phyloP scores from a whole-genome alignment of 2,329 filamentous ascomycete genomes.

The Colletotrichum phormii region DNA sequence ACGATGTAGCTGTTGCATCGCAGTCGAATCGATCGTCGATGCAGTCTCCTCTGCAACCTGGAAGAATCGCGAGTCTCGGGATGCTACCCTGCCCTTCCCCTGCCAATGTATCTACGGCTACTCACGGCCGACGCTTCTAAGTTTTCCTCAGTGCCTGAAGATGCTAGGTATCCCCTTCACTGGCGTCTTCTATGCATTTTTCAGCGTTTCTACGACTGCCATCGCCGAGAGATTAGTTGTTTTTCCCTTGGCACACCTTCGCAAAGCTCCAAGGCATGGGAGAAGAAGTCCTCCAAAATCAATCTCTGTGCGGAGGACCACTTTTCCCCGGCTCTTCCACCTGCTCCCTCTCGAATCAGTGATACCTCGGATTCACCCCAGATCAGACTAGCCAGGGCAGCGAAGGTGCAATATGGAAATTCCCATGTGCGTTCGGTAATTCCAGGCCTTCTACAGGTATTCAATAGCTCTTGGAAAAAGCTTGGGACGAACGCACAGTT shows the following conservation, averaged over 20 bases:
- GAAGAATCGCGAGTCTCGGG: not conserved
- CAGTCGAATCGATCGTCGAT: not conserved
- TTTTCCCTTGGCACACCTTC: not conserved
- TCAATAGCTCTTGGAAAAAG: not conserved
- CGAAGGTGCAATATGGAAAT: conserved; percentile 2
- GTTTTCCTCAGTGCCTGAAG: not conserved
- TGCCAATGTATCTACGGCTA: conserved; percentile 3
- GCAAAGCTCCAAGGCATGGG: not conserved
- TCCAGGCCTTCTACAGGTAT: not conserved
- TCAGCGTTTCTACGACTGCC: conserved; percentile 27
- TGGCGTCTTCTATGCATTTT: conserved; percentile 26
- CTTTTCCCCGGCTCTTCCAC: conserved; percentile 7
- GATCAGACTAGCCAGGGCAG: conserved; percentile 5
- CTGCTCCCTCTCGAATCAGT: not conserved
- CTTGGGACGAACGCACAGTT: conserved; percentile 11
- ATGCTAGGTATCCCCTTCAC: not conserved
- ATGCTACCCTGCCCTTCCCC: not conserved
- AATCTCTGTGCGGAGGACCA: not conserved
- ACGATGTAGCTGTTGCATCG: not conserved
- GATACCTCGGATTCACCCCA: not conserved
- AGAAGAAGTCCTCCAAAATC: not conserved
- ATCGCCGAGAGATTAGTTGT: not conserved
- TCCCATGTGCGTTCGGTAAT: not conserved
- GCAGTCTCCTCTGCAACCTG: not conserved
- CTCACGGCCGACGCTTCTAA: not conserved